phyloP scores from a whole-genome alignment of 768 basidiomycete species.

The Tricholoma furcatifolium region DNA sequence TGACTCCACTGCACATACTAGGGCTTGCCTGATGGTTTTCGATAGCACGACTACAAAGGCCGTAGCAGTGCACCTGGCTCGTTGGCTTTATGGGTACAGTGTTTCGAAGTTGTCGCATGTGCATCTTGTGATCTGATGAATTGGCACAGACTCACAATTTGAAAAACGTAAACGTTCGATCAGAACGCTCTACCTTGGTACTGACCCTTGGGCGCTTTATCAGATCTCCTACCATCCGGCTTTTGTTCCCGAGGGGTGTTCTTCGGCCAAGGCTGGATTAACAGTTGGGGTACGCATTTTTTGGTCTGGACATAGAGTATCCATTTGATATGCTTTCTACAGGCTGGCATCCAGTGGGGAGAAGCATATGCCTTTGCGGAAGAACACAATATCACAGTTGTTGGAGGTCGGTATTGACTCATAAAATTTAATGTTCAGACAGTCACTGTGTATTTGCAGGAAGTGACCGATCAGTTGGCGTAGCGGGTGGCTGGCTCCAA shows the following conservation, averaged over 20 bases:
- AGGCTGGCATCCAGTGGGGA: slow-evolving; percentile 47
- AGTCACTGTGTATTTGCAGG: slow-evolving; percentile 15
- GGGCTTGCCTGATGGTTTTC: background rate
- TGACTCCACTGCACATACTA: background rate
- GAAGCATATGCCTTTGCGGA: slow-evolving; percentile 46
- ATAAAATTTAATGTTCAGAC: background rate
- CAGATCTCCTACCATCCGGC: slow-evolving; percentile 34
- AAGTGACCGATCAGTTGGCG: slow-evolving; percentile 41
- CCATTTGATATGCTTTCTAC: background rate
- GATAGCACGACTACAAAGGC: slow-evolving; percentile 49
- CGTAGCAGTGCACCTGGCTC: slow-evolving; percentile 44
- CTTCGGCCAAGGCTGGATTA: slow-evolving; percentile 24
- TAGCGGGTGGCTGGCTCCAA: slow-evolving; percentile 42
- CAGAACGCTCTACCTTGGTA: background rate
- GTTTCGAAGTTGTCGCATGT: background rate
- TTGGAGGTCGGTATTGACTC: slow-evolving; percentile 33
- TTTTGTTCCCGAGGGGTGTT: slow-evolving; percentile 38
- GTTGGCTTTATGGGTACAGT: slow-evolving; percentile 42
- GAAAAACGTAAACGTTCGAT: slow-evolving; percentile 27
- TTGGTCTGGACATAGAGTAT: background rate
- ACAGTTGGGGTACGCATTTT: slow-evolving; percentile 33
- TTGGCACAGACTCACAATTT: slow-evolving; percentile 38
- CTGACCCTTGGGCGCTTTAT: background rate
- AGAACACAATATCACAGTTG: slow-evolving; percentile 40
- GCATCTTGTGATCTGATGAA: background rate